Evolutionary conservation across 1,284 basidiomycete species (phyloP).

Genomic region (Tremellales sp.): DNA sequence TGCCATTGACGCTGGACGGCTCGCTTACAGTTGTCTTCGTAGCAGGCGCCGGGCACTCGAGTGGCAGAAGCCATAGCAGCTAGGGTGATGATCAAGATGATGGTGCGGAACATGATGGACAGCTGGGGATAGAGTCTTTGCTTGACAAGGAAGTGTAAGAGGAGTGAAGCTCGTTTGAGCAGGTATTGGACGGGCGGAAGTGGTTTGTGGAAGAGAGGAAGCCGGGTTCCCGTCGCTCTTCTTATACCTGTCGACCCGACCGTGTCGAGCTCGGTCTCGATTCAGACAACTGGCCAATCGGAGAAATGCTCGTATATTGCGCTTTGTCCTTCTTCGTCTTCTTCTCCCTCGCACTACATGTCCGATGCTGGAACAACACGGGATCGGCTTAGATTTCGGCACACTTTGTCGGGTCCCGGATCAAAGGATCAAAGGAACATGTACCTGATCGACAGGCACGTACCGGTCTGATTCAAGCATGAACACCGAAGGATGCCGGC

Average conservation of each 20-base stretch:
- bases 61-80: slow-evolving; percentile 8
- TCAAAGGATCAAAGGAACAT: too few relatives aligned
- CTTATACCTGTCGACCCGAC: background rate
- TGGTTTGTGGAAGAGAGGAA: background rate
- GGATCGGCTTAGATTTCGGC: background rate
- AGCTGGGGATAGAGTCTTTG: too few relatives aligned
- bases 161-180: too few relatives aligned
- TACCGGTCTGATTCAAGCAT: background rate
- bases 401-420: background rate
- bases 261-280: background rate
- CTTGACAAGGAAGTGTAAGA: too few relatives aligned
- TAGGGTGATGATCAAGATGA: slow-evolving; percentile 5
- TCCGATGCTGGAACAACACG: background rate
- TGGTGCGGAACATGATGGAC: slow-evolving; percentile 6
- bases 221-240: background rate
- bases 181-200: background rate
- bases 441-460: background rate
- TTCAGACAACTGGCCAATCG: background rate
- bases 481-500: too few relatives aligned
- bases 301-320: background rate
- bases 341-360: background rate
- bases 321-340: too few relatives aligned
- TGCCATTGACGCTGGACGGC: slow-evolving; percentile 8
- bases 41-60: slow-evolving; percentile 1
- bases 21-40: slow-evolving; percentile 9